These are phyloP conservation scores for Hysterium pulicare DNA, from an alignment of 2,329 filamentous ascomycete species.

Conservation along the genomic window DNA sequence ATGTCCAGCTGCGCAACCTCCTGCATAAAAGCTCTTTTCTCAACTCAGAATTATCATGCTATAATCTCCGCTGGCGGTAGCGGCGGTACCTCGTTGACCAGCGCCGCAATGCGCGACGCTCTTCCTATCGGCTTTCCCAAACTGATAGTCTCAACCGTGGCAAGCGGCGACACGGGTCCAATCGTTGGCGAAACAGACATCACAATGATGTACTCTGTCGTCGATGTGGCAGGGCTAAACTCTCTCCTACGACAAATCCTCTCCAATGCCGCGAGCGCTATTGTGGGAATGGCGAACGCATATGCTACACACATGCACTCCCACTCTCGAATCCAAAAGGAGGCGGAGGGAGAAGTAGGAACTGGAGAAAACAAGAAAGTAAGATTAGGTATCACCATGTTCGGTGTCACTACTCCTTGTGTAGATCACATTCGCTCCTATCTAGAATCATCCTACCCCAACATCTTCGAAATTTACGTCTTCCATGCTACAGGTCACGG, in stretches of 20 bases:
- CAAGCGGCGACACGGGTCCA: conserved; percentile 61
- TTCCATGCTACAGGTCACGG: conserved; percentile 70
- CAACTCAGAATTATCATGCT: conserved; percentile 41
- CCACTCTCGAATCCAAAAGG: conserved; percentile 5
- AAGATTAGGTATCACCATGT: conserved; percentile 67
- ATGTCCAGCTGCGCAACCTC: conserved; percentile 51
- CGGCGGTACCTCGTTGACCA: conserved; percentile 59
- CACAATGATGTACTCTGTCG: conserved; percentile 67
- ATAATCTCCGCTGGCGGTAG: conserved; percentile 62
- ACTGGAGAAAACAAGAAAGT: conserved; percentile 33
- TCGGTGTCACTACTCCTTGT: conserved; percentile 68
- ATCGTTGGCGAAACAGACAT: conserved; percentile 69
- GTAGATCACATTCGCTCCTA: conserved; percentile 54
- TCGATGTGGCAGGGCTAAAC: conserved; percentile 67
- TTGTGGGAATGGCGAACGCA: conserved; percentile 55
- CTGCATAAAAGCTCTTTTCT: conserved; percentile 41
- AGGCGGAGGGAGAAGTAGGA: background rate
- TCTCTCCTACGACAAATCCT: conserved; percentile 56
- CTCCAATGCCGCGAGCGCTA: conserved; percentile 60
- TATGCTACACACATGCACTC: conserved; percentile 29
- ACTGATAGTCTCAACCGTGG: conserved; percentile 67
- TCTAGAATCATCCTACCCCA: conserved; percentile 37
- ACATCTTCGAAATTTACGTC: conserved; percentile 56
- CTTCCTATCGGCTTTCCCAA: conserved; percentile 67
- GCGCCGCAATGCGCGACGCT: conserved; percentile 58